These are phyloP conservation scores for Aphanomyces invadans DNA, from an alignment of 352 stramenopile genomes.

Conservation along the genomic window DNA sequence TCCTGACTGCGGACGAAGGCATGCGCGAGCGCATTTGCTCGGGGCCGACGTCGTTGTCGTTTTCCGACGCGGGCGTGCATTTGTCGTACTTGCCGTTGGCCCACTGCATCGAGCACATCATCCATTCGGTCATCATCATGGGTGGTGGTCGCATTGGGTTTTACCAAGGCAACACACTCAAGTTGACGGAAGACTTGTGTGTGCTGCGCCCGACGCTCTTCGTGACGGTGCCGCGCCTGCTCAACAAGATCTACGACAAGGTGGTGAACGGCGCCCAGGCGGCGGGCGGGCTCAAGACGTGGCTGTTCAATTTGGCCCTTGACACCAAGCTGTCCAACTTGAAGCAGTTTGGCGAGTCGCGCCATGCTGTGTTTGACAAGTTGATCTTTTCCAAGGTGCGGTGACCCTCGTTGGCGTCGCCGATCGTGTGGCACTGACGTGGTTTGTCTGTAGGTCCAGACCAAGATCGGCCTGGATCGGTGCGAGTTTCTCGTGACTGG, in stretches of 20 bases:
- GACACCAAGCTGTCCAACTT: constrained; percentile 49
- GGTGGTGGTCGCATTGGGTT: constrained; percentile 77
- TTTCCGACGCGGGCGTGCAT: constrained; percentile 47
- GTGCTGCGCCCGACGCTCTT: constrained; percentile 91
- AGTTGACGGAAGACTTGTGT: constrained; percentile 91
- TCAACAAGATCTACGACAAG: constrained; percentile 97
- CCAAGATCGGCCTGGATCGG: constrained; percentile 63
- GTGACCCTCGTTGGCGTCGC: no score
- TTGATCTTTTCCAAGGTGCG: constrained; percentile 96
- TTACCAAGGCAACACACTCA: constrained; percentile 85
- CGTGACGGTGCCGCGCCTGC: constrained; percentile 88
- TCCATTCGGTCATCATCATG: constrained; percentile 81
- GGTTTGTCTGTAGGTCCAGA: constrained; percentile 66
- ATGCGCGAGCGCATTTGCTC: constrained; percentile 34
- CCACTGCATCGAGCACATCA: constrained; percentile 94
- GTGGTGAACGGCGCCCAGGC: constrained; percentile 61
- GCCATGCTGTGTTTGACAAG: constrained; percentile 88
- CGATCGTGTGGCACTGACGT: constrained; percentile 75
- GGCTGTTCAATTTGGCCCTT: constrained; percentile 57
- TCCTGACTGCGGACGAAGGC: constrained; percentile 30
- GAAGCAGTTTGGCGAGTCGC: constrained; percentile 39
- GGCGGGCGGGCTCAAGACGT: constrained; percentile 49
- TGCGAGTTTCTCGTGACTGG: constrained; percentile 87
- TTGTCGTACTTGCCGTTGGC: constrained; percentile 95
- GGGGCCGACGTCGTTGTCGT: constrained; percentile 55